These are phyloP conservation scores for Leccinum subgranulosum DNA, from an alignment of 768 basidiomycete species.

Conservation along the genomic window DNA sequence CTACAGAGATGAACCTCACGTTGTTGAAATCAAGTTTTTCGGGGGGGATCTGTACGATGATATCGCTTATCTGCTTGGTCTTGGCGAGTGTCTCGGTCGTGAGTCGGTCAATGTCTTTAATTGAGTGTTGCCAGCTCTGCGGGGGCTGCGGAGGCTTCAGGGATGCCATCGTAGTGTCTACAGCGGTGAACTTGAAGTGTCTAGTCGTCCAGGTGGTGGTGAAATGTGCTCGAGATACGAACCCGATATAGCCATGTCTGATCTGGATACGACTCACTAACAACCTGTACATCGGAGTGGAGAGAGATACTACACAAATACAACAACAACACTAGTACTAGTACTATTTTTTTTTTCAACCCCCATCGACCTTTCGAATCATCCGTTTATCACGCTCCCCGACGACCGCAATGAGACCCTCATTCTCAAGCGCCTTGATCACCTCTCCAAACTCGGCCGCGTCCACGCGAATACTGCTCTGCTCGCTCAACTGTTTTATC, in stretches of 20 bases:
- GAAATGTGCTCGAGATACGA: constrained; percentile 1
- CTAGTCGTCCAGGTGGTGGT: constrained; percentile 5
- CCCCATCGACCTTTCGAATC: constrained; percentile 65
- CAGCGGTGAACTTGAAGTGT: constrained; percentile 5
- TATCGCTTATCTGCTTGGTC: constrained; percentile 56
- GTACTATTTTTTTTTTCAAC: constrained; percentile 9
- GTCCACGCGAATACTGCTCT: constrained; percentile 83
- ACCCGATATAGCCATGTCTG: constrained; percentile 17
- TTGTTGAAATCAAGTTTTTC: constrained; percentile 65
- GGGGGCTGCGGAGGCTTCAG: constrained; percentile 65
- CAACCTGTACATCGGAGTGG: constrained; percentile 1
- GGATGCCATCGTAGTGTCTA: constrained; percentile 36
- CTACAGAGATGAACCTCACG: constrained; percentile 37
- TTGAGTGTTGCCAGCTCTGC: constrained; percentile 65
- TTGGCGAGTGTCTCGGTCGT: constrained; percentile 59
- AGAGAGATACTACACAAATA: background rate
- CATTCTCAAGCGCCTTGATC: constrained; percentile 73
- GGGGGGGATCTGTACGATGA: constrained; percentile 54
- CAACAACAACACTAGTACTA: background rate
- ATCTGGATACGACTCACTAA: background rate
- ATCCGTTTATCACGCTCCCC: constrained; percentile 85
- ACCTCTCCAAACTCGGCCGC: constrained; percentile 78
- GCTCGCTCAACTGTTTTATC: constrained; percentile 72
- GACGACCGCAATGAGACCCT: constrained; percentile 81
- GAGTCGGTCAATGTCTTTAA: constrained; percentile 55